Percentiles rank a stretch among this genome's conserved stretches.
Evolutionary conservation across 2,329 filamentous ascomycete species (phyloP).

Genomic region (Davidsoniella australis): DNA sequence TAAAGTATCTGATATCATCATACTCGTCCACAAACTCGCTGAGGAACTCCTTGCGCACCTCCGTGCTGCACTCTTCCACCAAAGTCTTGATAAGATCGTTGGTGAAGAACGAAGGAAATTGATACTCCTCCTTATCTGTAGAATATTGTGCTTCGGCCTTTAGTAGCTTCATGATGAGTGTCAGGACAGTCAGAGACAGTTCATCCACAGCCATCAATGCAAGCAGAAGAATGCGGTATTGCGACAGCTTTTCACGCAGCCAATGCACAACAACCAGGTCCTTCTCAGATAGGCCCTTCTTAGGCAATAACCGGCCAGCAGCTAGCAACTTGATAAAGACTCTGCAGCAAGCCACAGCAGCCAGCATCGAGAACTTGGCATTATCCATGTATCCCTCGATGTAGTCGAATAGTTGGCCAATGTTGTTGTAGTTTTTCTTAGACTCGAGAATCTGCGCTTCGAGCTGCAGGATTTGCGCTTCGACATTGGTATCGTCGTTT

Average conservation of each 20-base stretch:
- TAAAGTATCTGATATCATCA: conserved; percentile 73
- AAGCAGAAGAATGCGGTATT: conserved; percentile 50
- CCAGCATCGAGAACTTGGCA: conserved; percentile 42
- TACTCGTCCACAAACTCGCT: conserved; percentile 64
- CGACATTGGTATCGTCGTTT: conserved; percentile 31
- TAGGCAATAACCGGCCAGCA: conserved; percentile 50
- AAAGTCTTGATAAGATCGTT: conserved; percentile 28
- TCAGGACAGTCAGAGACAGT: conserved; percentile 54
- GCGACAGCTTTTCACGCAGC: conserved; percentile 57
- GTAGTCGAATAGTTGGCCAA: conserved; percentile 49
- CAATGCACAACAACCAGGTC: conserved; percentile 60
- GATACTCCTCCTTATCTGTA: conserved; percentile 43
- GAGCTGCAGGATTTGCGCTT: conserved; percentile 53
- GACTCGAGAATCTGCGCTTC: conserved; percentile 74
- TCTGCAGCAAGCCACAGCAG: conserved; percentile 67
- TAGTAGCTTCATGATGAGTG: conserved; percentile 65
- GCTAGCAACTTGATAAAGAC: conserved; percentile 71
- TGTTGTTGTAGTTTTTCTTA: conserved; percentile 83
- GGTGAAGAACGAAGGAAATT: conserved; percentile 35
- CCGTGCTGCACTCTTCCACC: conserved; percentile 38
- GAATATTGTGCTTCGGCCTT: conserved; percentile 58
- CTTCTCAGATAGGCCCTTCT: conserved; percentile 49
- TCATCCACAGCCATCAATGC: conserved; percentile 43
- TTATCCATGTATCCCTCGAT: conserved; percentile 31
- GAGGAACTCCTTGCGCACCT: conserved; percentile 53